Evolutionary conservation across 2,329 filamentous ascomycete genomes (phyloP), one percentile per base, ranked within the genome.

Genomic region (Fusarium robinianum): DNA sequence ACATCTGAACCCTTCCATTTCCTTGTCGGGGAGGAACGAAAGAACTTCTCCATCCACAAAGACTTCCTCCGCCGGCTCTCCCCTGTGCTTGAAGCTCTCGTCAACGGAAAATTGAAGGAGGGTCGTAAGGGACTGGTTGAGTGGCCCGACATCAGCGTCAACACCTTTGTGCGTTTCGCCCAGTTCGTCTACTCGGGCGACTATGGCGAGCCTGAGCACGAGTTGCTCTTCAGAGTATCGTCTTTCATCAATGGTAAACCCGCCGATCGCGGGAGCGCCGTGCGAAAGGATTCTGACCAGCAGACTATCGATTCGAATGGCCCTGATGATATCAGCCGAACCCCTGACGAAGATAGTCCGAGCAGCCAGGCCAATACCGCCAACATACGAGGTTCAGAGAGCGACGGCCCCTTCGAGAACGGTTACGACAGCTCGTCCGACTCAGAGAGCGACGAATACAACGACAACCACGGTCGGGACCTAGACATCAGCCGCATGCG

Each of bases 121-220:
- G 57, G 59, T 8, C 32, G 23, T 14, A 55, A 62, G 29, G 51
- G 57, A 2, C 47, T 53, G 5, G 53, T 60, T 16, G 45, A 59
- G 22, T 62, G 60, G 60, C 37, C 24, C 10, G 60, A 62, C 23
- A 36, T 60, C 8, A 50, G 61, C 10, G 48, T 51, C 14, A 57
- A 57, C 22, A 62, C 59, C n/a, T 62, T 62, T 51, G 46, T 62
- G 21, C 59, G 55, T 11, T 62, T 62, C 30, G 54, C 55, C 35
- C 49, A 58, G 40, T 62, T 41, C 15, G 59, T 50, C 9, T 62
- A 62, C 46, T 53, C 55, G 18, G 42, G 51, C 5, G 50, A 60
- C 45, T 62, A 62, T 41, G 24, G 24, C 10, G 54, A 51, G 21
- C 46, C 54, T 8, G 37, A 58, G 5, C 41, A 53, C 8, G 49